A percentile compares a stretch with the other conserved stretches of the same genome.
Evolutionary conservation across 176 grass and related monocot genomes (phyloP).

Genomic region (Pontederia crassipes): DNA sequence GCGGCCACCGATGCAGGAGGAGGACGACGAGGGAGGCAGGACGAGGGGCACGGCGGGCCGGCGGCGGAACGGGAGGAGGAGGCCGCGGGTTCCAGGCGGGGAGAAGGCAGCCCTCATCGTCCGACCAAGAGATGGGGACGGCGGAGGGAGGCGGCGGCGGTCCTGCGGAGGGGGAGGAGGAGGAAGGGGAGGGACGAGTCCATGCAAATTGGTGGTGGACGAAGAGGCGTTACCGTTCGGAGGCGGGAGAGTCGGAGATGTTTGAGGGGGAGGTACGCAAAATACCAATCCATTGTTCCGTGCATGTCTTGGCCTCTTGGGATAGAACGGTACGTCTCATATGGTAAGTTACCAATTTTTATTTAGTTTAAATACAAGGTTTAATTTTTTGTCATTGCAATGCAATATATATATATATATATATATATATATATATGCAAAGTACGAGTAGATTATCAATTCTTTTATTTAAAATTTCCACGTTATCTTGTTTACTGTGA

Average conservation of each 20-base stretch:
- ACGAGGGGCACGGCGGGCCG: background rate
- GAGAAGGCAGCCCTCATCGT: background rate
- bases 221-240: background rate
- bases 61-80: constrained; percentile 1
- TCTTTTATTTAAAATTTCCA: too few relatives aligned
- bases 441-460: too few relatives aligned
- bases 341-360: too few relatives aligned
- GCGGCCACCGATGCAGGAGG: background rate
- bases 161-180: background rate
- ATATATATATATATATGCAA: too few relatives aligned
- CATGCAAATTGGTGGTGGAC: background rate
- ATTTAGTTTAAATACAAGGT: too few relatives aligned
- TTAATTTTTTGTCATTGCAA: too few relatives aligned
- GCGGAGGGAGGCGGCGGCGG: background rate
- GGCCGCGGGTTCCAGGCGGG: background rate
- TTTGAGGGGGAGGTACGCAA: background rate
- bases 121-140: background rate
- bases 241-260: background rate
- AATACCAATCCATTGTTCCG: too few relatives aligned
- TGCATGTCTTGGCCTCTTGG: too few relatives aligned
- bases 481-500: too few relatives aligned
- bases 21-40: background rate
- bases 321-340: too few relatives aligned
- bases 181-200: background rate
- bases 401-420: too few relatives aligned